phyloP scores from a whole-genome alignment of 2,329 filamentous ascomycete species.

The Epichloe typhina region DNA sequence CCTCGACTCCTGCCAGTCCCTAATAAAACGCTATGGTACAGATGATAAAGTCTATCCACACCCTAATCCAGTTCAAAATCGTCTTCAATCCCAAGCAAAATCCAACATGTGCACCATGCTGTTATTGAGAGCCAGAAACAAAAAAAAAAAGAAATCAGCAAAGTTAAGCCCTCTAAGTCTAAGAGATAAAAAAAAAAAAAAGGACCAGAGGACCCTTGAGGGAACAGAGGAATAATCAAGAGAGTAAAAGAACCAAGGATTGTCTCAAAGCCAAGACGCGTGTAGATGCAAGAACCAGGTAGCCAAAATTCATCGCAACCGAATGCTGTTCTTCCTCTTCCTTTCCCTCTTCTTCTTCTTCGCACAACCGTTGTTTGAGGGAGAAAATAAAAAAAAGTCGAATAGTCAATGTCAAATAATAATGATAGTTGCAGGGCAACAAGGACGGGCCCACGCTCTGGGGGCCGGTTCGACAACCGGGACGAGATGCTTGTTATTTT shows the following conservation, averaged over 20 bases:
- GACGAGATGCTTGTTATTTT: no score
- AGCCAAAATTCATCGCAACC: not conserved
- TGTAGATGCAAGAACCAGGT: not conserved
- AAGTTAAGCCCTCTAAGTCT: not conserved
- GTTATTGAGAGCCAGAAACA: not conserved
- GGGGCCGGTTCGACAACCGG: not conserved
- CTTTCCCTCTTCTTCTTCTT: not conserved
- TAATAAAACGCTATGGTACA: not conserved
- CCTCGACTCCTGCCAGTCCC: not conserved
- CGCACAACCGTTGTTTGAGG: not conserved
- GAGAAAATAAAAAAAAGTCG: not conserved
- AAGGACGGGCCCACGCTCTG: not conserved
- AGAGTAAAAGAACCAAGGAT: not conserved
- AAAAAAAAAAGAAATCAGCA: not conserved
- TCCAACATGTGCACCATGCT: not conserved
- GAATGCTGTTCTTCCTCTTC: not conserved
- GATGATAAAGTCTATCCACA: not conserved
- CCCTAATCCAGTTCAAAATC: not conserved
- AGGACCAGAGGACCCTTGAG: not conserved
- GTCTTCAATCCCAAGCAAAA: not conserved
- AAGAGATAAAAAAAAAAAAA: not conserved
- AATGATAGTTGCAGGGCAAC: not conserved
- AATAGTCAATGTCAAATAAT: not conserved
- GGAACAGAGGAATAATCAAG: not conserved
- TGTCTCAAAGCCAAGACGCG: not conserved